These are phyloP conservation scores for Talaromyces sp. DNA, from an alignment of 2,329 filamentous ascomycete genomes.

Conservation along the genomic window DNA sequence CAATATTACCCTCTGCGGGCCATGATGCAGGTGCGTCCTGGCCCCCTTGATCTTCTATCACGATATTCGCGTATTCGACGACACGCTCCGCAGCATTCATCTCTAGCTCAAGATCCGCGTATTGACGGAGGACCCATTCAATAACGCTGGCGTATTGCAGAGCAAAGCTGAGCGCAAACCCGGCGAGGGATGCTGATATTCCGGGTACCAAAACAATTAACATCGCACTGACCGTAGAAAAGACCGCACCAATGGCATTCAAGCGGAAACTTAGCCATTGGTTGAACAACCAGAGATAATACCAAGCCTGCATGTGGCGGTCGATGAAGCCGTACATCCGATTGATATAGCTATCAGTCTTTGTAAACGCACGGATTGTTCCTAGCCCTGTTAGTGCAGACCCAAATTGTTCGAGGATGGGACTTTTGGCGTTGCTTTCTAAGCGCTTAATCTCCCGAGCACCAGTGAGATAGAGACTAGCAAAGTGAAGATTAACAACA, in stretches of 20 bases:
- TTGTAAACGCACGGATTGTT: conserved; percentile 71
- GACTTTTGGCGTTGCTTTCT: conserved; percentile 70
- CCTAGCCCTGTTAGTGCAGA: conserved; percentile 65
- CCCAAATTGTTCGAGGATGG: conserved; percentile 74
- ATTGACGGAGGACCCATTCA: conserved; percentile 61
- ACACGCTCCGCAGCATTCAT: conserved; percentile 77
- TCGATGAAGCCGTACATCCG: conserved; percentile 67
- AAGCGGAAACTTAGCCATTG: conserved; percentile 73
- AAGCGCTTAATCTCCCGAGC: conserved; percentile 71
- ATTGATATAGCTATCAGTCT: conserved; percentile 59
- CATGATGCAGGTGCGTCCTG: conserved; percentile 61
- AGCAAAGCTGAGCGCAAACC: conserved; percentile 69
- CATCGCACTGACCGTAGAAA: conserved; percentile 59
- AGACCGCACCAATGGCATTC: conserved; percentile 62
- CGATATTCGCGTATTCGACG: conserved; percentile 66
- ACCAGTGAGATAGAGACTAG: conserved; percentile 58
- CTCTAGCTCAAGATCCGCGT: conserved; percentile 66
- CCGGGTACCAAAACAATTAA: conserved; percentile 57
- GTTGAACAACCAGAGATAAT: conserved; percentile 67
- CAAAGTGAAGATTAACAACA: conserved; percentile 51
- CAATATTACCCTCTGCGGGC: conserved; percentile 68
- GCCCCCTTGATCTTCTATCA: conserved; percentile 61
- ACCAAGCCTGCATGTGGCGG: conserved; percentile 59
- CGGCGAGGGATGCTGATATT: conserved; percentile 66
- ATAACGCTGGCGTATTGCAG: conserved; percentile 62